Evolutionary conservation across 2,329 filamentous ascomycete genomes (phyloP).

Genomic region (Dothistroma pini): DNA sequence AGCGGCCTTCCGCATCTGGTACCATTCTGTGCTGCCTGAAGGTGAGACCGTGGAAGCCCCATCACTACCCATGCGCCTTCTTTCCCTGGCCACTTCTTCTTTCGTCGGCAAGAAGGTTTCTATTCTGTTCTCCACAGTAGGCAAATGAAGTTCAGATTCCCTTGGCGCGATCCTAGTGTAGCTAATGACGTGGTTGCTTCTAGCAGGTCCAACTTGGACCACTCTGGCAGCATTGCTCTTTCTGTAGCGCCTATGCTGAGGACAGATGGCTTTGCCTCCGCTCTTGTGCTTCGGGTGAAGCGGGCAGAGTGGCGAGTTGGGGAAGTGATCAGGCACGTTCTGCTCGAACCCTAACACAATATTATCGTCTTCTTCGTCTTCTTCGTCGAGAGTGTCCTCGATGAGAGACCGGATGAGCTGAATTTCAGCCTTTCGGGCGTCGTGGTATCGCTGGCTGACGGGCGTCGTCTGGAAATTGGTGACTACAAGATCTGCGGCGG

Average conservation of each 20-base stretch:
- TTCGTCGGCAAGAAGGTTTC: background rate
- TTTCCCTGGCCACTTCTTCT: background rate
- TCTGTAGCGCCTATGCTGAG: constrained; percentile 36
- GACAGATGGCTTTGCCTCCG: constrained; percentile 38
- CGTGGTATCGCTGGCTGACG: constrained; percentile 31
- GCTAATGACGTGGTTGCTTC: constrained; percentile 7
- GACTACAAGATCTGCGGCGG: constrained; percentile 22
- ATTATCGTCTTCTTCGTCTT: constrained; percentile 24
- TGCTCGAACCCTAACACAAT: constrained; percentile 32
- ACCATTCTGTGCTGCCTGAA: background rate
- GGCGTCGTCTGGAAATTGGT: constrained; percentile 33
- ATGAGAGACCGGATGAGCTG: constrained; percentile 27
- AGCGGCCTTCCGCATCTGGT: background rate
- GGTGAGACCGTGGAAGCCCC: background rate
- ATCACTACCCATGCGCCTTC: background rate
- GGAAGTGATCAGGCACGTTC: constrained; percentile 43
- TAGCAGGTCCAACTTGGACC: constrained; percentile 9
- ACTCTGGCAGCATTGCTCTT: constrained; percentile 4
- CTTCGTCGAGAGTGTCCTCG: constrained; percentile 25
- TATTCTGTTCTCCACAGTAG: background rate
- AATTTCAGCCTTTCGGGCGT: constrained; percentile 25
- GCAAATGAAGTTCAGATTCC: background rate
- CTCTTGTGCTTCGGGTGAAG: constrained; percentile 36
- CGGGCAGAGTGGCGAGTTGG: constrained; percentile 43
- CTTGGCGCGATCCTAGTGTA: background rate